phyloP scores from a whole-genome alignment of 805 yeast species.

The Tetrapisispora phaffii region DNA sequence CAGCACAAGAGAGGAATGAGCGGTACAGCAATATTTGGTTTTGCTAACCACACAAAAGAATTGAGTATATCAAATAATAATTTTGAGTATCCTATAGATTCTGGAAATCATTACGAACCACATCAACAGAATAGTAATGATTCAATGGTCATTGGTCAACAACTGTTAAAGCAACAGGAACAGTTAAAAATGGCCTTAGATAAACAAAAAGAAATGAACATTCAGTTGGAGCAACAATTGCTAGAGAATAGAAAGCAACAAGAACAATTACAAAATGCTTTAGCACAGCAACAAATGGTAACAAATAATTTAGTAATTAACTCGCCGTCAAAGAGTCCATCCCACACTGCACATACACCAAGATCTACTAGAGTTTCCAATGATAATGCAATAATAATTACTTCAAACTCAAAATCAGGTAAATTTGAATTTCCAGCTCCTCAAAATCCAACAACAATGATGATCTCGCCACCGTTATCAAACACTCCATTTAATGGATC shows the following conservation, averaged over 20 bases:
- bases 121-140: neutral
- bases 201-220: constrained; percentile 24
- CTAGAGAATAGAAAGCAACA: constrained; percentile 24
- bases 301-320: neutral
- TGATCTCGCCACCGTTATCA: constrained; percentile 3
- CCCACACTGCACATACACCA: constrained; percentile 7
- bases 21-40: constrained; percentile 79
- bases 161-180: constrained; percentile 20
- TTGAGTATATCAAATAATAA: constrained; percentile 48
- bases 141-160: constrained; percentile 5
- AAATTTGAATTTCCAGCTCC: constrained; percentile 30
- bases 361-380: constrained; percentile 4
- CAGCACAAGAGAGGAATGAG: constrained; percentile 52
- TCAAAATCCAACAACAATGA: constrained; percentile 19
- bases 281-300: constrained; percentile 16
- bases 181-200: constrained; percentile 22
- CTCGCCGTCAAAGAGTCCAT: constrained; percentile 4
- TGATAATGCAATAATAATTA: constrained; percentile 17
- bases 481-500: constrained; percentile 3
- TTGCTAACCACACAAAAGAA: constrained; percentile 51
- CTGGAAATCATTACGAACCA: neutral
- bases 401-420: constrained; percentile 25
- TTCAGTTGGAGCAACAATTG: constrained; percentile 22
- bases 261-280: constrained; percentile 18
- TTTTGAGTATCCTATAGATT: neutral